Evolutionary conservation across 768 basidiomycete genomes (phyloP), one percentile per base, ranked within the genome.

Genomic region (Psilocybe subaeruginosa): DNA sequence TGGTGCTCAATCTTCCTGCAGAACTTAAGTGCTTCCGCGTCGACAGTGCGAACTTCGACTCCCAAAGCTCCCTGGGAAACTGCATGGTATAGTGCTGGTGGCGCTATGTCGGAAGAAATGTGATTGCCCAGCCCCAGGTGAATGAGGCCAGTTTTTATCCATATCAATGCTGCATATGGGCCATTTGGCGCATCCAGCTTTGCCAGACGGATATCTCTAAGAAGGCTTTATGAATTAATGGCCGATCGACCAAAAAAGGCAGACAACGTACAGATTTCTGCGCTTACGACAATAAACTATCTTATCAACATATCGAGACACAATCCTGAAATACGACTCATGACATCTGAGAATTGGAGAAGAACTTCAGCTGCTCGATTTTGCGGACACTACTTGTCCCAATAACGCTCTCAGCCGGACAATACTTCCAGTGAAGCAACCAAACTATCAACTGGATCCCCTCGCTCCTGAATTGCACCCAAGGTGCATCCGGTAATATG

Each of bases 41-140:
- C 92, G 67, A 86, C 81, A 17, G 81, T 69, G 45, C 90, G 89
- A 64, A 96, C 86, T 75, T 99, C 97, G 33, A 98, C 81, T 0
- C 78, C 95, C 37, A 99, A 79, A 12, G 96, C 95, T 30, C 95
- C 97, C 75, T 99, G 97, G 3, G 95, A 94, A 59, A 99, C 97
- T 7, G 97, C 96, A 65, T 93, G 83, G 72, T 88, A 91, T 16
- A 96, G 78, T 12, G 83, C 81, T 2, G 96, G 95, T 2, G 94
- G 85, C 1, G 71, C 69, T 60, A 99, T 73, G 68, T 93, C 87
- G 37, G 85, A 68, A 3, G 93, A 92, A 64, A 93, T 85, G 54
- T 97, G 91, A 70, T 86, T 75, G 8, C 81, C 83, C 81, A 86
- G 82, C 39, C 87, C 90, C 17, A 93, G 76, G 35, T 97, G 92